Conservation (phyloP, 2,329 filamentous ascomycete genomes). For the Ophiostoma ulmi region DNA sequence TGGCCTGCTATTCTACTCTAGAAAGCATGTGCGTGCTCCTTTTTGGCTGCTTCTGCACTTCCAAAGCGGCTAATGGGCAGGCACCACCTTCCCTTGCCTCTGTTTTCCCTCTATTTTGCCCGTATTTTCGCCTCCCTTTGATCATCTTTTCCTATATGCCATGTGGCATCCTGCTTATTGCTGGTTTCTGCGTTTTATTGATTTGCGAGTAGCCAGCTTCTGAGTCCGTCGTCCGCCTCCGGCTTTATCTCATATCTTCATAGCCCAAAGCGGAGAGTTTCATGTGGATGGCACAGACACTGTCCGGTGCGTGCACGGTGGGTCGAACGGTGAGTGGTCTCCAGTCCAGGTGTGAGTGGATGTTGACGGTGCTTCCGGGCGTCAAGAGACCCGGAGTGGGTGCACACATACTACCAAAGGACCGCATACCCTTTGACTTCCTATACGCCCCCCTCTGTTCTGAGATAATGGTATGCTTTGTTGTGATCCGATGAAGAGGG, state of each 20-base stretch:
- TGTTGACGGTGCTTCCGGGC: not conserved
- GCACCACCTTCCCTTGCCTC: not conserved
- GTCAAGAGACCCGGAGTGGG: not conserved
- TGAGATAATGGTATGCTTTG: not conserved
- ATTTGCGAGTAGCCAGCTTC: not conserved
- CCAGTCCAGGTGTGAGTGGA: not conserved
- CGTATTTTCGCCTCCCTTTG: conserved; percentile 4
- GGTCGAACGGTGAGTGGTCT: not conserved
- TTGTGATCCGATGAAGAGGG: not conserved
- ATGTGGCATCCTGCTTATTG: not conserved
- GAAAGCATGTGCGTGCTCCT: not conserved
- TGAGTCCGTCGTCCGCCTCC: not conserved
- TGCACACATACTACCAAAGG: conserved; percentile 7
- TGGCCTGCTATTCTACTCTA: not conserved
- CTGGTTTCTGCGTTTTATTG: not conserved
- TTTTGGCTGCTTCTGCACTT: not conserved
- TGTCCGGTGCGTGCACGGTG: not conserved
- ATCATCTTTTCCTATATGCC: not conserved
- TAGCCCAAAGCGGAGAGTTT: not conserved
- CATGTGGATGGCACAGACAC: not conserved
- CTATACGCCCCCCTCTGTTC: not conserved
- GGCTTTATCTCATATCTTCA: not conserved
- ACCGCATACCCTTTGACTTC: not conserved
- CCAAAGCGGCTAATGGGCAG: not conserved
- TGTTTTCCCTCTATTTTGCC: not conserved